Percentiles rank a stretch among this genome's conserved stretches.
phyloP scores from a whole-genome alignment of 1,139 yeast genomes.

The Candida mesenterica region DNA sequence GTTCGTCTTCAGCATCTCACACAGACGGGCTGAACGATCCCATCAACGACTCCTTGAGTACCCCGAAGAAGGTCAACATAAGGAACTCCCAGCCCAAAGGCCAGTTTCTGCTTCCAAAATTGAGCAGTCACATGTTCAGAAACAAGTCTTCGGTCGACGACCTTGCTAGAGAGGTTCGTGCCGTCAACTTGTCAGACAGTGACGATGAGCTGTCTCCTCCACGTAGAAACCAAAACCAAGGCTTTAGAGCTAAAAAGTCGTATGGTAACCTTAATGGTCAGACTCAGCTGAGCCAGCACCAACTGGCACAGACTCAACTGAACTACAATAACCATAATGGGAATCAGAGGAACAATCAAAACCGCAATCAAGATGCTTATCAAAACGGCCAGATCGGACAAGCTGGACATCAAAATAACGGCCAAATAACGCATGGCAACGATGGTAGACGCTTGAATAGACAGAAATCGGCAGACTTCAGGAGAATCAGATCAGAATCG shows the following conservation, averaged over 20 bases:
- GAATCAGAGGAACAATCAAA: no score
- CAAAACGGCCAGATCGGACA: not conserved
- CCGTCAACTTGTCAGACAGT: slow-evolving; percentile 23
- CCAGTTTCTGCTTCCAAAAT: slow-evolving; percentile 1
- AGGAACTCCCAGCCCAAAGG: slow-evolving; percentile 1
- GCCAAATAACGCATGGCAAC: not conserved
- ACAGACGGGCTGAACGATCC: no score
- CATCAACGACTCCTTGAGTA: no score
- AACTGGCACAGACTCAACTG: not conserved
- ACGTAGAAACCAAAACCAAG: not conserved
- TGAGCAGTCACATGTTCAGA: slow-evolving; percentile 1
- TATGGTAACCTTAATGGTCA: slow-evolving; percentile 7
- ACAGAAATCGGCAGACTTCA: slow-evolving; percentile 14
- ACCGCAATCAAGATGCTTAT: no score
- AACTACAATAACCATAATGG: slow-evolving; percentile 2
- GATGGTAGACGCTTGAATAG: slow-evolving; percentile 9
- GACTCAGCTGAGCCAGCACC: slow-evolving; percentile 4
- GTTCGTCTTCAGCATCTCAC: no score
- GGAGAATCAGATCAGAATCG: slow-evolving; percentile 12
- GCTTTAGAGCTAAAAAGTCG: slow-evolving; percentile 9
- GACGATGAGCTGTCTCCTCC: slow-evolving; percentile 16
- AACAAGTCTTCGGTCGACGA: slow-evolving; percentile 15
- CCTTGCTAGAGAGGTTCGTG: slow-evolving; percentile 26
- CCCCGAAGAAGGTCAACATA: no score
- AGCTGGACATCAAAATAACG: not conserved